Percentiles rank a stretch among this genome's conserved stretches.
These are phyloP conservation scores for Oryza rufipogon DNA, from an alignment of 176 grass and related monocot species.

Conservation along the genomic window DNA sequence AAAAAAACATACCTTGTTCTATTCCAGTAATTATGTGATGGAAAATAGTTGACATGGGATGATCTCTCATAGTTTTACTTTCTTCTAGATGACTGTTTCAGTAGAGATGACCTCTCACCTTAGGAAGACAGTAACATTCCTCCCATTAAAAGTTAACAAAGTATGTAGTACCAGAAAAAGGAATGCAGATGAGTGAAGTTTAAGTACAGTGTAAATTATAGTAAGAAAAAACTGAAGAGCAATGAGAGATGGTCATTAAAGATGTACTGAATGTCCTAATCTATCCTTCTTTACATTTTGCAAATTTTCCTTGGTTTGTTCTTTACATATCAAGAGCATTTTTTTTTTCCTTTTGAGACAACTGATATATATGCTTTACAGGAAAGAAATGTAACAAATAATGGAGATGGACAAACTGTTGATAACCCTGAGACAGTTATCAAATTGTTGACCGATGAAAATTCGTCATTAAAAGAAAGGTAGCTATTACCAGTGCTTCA, in stretches of 20 bases:
- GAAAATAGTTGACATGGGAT: no score
- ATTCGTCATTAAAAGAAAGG: slow-evolving; percentile 68
- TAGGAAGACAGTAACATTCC: background rate
- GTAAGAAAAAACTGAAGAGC: background rate
- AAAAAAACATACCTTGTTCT: no score
- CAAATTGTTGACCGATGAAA: slow-evolving; percentile 67
- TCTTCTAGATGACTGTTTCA: background rate
- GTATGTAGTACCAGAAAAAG: background rate
- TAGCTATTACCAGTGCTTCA: slow-evolving; percentile 37
- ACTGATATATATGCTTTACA: slow-evolving; percentile 32
- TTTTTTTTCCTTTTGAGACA: background rate
- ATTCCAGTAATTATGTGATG: no score
- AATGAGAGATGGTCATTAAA: background rate
- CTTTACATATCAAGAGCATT: background rate
- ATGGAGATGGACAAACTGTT: slow-evolving; percentile 29
- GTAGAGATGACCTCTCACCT: background rate
- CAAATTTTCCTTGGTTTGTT: background rate
- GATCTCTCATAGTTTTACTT: background rate
- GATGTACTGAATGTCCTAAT: background rate
- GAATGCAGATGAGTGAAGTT: background rate
- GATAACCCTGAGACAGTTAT: slow-evolving; percentile 47
- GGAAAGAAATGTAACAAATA: slow-evolving; percentile 43
- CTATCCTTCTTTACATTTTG: background rate
- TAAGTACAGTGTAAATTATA: background rate
- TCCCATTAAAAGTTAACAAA: background rate